Percentiles rank a stretch among this genome's conserved stretches.
Evolutionary conservation across 768 basidiomycete species (phyloP).

Genomic region (Trametes villosa): DNA sequence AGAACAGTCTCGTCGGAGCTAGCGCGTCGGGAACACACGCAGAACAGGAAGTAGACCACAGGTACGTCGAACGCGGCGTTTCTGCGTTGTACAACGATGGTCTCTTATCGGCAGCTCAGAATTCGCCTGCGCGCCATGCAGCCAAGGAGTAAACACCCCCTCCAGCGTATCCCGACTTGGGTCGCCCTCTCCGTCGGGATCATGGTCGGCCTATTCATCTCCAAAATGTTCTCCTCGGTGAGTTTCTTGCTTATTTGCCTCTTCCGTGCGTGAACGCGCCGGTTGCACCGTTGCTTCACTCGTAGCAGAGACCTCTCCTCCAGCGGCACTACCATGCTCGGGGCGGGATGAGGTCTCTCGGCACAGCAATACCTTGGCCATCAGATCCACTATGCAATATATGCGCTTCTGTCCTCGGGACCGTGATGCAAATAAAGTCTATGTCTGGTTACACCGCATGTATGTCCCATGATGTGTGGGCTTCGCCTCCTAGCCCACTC

Average conservation of each 20-base stretch:
- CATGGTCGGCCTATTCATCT: slow-evolving; percentile 32
- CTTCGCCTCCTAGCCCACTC: neutral
- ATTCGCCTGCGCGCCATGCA: slow-evolving; percentile 27
- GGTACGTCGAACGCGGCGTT: slow-evolving; percentile 15
- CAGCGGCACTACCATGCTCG: neutral
- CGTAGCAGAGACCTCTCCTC: too few relatives aligned
- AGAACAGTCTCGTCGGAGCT: slow-evolving; percentile 13
- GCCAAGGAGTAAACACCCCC: slow-evolving; percentile 31
- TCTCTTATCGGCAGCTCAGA: slow-evolving; percentile 16
- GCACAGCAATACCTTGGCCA: slow-evolving; percentile 46
- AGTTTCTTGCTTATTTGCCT: too few relatives aligned
- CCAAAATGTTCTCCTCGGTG: slow-evolving; percentile 32
- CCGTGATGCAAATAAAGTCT: neutral
- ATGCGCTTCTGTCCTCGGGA: neutral
- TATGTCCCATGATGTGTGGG: neutral
- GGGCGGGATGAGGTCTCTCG: slow-evolving; percentile 26
- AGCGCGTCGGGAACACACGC: slow-evolving; percentile 15
- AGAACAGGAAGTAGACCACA: slow-evolving; percentile 1
- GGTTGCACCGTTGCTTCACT: too few relatives aligned
- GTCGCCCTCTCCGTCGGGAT: slow-evolving; percentile 34
- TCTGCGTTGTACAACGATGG: slow-evolving; percentile 9
- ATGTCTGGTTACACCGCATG: too few relatives aligned
- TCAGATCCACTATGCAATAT: neutral
- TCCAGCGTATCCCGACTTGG: slow-evolving; percentile 35
- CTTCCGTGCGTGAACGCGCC: too few relatives aligned